These are phyloP conservation scores for Aquilaria yunnanensis DNA, from an alignment of 345 rosid genomes.

Conservation along the genomic window DNA sequence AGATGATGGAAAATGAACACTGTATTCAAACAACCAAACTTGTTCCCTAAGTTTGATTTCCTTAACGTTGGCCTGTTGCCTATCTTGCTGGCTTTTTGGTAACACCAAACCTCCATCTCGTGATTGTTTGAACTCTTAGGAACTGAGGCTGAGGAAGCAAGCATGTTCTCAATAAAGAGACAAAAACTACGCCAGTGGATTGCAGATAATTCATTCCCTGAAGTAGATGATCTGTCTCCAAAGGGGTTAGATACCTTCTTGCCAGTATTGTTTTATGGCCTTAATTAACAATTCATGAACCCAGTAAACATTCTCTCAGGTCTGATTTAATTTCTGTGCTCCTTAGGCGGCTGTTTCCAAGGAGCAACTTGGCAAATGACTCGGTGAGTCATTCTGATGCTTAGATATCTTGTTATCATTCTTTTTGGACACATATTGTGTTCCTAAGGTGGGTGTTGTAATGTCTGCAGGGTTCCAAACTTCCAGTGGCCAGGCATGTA, in stretches of 20 bases:
- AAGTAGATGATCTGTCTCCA: conserved; percentile 31
- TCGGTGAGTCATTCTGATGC: conserved; percentile 7
- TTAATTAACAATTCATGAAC: conserved; percentile 18
- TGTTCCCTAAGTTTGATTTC: background rate
- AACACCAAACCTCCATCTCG: too few relatives aligned
- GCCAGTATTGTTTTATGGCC: conserved; percentile 1
- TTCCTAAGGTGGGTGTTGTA: conserved; percentile 10
- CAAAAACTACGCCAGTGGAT: conserved; percentile 49
- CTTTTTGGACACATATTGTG: background rate
- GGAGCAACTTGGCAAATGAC: conserved; percentile 29
- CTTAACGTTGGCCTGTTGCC: too few relatives aligned
- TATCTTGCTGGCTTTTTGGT: too few relatives aligned
- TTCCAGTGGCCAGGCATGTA: conserved; percentile 13
- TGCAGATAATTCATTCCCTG: conserved; percentile 39
- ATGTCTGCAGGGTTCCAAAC: conserved; percentile 31
- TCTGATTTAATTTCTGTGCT: conserved; percentile 43
- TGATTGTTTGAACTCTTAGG: conserved; percentile 28
- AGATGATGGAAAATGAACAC: too few relatives aligned
- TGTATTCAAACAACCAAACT: too few relatives aligned
- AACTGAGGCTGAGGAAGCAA: conserved; percentile 24
- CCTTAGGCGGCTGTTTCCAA: conserved; percentile 43
- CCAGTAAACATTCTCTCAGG: conserved; percentile 38
- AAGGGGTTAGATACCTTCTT: conserved; percentile 39
- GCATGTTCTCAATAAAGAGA: conserved; percentile 48
- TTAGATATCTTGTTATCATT: too few relatives aligned